Base-by-base conservation (phyloP, 371 early-diverging fungal genomes). In the Mucor plumbeus region DNA sequence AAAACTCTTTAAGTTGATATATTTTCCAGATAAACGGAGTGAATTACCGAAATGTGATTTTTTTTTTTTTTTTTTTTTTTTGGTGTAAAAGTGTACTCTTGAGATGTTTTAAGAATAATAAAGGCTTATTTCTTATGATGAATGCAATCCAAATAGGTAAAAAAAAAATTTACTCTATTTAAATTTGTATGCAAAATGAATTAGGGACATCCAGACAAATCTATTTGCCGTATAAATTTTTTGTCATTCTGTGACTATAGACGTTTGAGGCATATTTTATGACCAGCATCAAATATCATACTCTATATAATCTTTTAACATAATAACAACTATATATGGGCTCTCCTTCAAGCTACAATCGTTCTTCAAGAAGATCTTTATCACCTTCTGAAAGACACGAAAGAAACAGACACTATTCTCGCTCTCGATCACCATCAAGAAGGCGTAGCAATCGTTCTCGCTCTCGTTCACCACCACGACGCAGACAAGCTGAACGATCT, bases 261-360 rank as follows among this genome's bases (percentile, higher is more conserved):
- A 17, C 47, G 17, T 47, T 47, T 19, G 47, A 19, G 47, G 9
- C 47, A 47, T 19, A 19, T 47, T 47, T 47, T 1, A 47, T 47
- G 19, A 53, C 53, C 53, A 53, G 53, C 53, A 31, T 11, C 21
- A 21, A 11, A 38, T 38, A n/a, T 44, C 44, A 11, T 44, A 8
- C 44, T 26, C 26, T 3, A 26, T 26, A 44, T 17, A 7, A 56
- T 56, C 10, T 26, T 56, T 56, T 56, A 15, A 15, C 4, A 31
- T 4, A 56, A 17, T 39, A 59, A 36, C 21, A 39, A 26, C 11
- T 26, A 59, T 21, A 17, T 14, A 63, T 63, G 61, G 33, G 65
- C 31, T 70, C 70, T 48, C 65, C 70, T 34, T 35, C 69, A 58
- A 44, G 60, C 33, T 31, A 53, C 40, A 39, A 31, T 13, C 50